Conservation (phyloP, 176 grass and related monocot species). For the Rhynchospora breviuscula region DNA sequence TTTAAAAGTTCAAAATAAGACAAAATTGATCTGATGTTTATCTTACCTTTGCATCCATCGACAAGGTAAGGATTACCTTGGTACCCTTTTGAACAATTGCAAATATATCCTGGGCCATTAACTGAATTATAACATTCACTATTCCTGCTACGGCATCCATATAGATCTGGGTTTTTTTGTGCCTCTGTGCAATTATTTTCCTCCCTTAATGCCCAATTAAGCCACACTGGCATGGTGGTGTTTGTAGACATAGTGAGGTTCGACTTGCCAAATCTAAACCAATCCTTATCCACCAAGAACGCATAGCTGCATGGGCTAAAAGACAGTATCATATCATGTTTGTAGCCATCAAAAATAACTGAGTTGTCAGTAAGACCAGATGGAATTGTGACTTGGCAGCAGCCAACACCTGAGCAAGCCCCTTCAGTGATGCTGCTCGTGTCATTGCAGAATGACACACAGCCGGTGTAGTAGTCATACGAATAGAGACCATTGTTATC, state of each 20-base stretch:
- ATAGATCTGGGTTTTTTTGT: background rate
- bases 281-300: conserved; percentile 42
- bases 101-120: conserved; percentile 43
- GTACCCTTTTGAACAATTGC: conserved; percentile 43
- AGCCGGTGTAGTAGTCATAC: conserved; percentile 34
- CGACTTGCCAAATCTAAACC: conserved; percentile 40
- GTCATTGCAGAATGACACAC: conserved; percentile 5
- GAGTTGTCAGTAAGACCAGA: conserved; percentile 26
- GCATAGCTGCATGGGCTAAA: conserved; percentile 51
- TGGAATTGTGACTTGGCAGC: conserved; percentile 60
- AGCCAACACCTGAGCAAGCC: conserved; percentile 58
- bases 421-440: conserved; percentile 26
- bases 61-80: conserved; percentile 41
- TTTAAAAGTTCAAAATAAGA: background rate
- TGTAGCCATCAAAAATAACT: conserved; percentile 34
- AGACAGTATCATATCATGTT: conserved; percentile 8
- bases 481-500: conserved; percentile 25
- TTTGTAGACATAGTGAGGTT: conserved; percentile 36
- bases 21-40: background rate
- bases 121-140: conserved; percentile 27
- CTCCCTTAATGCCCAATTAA: conserved; percentile 63
- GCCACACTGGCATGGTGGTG: conserved; percentile 34
- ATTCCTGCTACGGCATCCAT: conserved; percentile 27
- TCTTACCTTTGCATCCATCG: conserved; percentile 36
- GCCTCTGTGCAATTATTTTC: conserved; percentile 26